Evolutionary conservation across 441 rosid species (phyloP).

Genomic region (Jatropha podagrica): DNA sequence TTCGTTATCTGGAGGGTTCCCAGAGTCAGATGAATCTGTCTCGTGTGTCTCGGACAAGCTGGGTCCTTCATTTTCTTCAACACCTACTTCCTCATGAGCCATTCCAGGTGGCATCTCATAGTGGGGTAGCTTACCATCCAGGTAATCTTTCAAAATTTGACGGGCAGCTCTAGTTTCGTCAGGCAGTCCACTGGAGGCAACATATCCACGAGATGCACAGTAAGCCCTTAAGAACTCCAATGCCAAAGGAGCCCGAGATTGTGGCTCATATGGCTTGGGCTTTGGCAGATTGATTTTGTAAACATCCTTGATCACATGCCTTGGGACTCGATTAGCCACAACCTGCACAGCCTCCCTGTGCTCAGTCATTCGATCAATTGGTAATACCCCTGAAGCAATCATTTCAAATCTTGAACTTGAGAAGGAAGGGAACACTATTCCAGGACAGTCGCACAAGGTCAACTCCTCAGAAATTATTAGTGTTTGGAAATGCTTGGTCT

Average conservation of each 20-base stretch:
- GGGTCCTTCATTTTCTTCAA: conserved; percentile 29
- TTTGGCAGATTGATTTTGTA: conserved; percentile 77
- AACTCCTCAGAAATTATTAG: conserved; percentile 72
- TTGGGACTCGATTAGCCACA: conserved; percentile 74
- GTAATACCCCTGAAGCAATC: conserved; percentile 95
- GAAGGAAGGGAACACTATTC: conserved; percentile 92
- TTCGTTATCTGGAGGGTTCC: conserved; percentile 25
- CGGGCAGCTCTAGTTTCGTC: conserved; percentile 92
- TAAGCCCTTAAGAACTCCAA: conserved; percentile 66
- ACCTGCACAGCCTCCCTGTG: conserved; percentile 87
- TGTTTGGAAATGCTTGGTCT: conserved; percentile 96
- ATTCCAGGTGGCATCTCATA: conserved; percentile 71
- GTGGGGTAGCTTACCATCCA: conserved; percentile 83
- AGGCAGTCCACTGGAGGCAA: conserved; percentile 90
- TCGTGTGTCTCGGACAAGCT: conserved; percentile 27
- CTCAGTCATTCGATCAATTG: conserved; percentile 86
- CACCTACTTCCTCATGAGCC: conserved; percentile 30
- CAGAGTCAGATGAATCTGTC: conserved; percentile 49
- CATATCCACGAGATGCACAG: conserved; percentile 80
- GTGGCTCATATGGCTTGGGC: conserved; percentile 81
- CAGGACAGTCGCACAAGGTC: conserved; percentile 89
- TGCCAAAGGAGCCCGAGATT: conserved; percentile 75
- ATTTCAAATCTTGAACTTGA: conserved; percentile 88
- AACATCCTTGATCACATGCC: conserved; percentile 60
- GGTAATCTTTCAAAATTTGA: conserved; percentile 74